Percentiles rank a stretch among this genome's conserved stretches.
These are phyloP conservation scores for Alternaria triticimaculans DNA, from an alignment of 2,329 filamentous ascomycete genomes.

Conservation along the genomic window DNA sequence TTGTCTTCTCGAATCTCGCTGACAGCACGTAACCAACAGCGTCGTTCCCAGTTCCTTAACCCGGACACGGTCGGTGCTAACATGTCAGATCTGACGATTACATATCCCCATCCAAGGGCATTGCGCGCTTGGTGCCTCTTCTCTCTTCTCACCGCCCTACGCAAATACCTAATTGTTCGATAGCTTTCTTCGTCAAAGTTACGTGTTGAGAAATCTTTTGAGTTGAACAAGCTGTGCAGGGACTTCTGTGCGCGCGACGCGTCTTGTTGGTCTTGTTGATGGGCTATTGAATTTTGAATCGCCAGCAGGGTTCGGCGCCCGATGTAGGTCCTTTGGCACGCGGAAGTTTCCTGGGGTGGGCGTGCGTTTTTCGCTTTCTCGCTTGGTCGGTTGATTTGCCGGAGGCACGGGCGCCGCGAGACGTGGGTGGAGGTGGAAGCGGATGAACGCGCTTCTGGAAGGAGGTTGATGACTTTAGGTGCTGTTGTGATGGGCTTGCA, in stretches of 20 bases:
- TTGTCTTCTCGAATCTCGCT: neutral
- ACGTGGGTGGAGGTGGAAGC: neutral
- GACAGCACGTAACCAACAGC: neutral
- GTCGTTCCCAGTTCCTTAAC: neutral
- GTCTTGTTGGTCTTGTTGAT: neutral
- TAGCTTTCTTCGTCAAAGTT: neutral
- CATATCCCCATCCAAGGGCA: neutral
- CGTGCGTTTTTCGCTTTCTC: neutral
- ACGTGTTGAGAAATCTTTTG: neutral
- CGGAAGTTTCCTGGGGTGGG: neutral
- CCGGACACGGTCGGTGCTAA: neutral
- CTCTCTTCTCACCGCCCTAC: neutral
- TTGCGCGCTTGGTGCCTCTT: neutral
- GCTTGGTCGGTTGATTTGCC: neutral
- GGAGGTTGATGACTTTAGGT: neutral
- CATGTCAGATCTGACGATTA: neutral
- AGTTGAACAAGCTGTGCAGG: neutral
- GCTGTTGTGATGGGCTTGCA: neutral
- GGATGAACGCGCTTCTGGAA: neutral
- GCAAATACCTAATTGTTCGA: neutral
- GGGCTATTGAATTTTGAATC: neutral
- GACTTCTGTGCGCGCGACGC: neutral
- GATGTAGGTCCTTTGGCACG: neutral
- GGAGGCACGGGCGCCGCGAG: neutral
- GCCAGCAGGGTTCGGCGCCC: neutral